Evolutionary conservation across 176 grass and related monocot genomes (phyloP).

Genomic region (Metroxylon sagu): DNA sequence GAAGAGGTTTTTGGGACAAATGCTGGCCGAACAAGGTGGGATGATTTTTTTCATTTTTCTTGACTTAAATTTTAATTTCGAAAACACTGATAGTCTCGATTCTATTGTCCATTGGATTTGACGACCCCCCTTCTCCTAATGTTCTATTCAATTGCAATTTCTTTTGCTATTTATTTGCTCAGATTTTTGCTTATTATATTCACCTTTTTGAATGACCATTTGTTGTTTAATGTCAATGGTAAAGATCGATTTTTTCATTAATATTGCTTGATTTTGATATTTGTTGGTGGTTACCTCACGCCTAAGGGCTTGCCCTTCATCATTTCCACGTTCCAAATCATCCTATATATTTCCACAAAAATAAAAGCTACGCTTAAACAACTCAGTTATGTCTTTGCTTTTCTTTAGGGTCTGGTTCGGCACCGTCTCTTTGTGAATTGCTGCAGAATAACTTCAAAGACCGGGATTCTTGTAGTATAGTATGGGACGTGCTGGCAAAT

Average conservation of each 20-base stretch:
- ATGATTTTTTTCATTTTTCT: neutral
- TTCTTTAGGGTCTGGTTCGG: constrained; percentile 49
- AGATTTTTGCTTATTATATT: too few relatives aligned
- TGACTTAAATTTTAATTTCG: too few relatives aligned
- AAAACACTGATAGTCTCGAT: too few relatives aligned
- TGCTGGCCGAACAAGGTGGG: constrained; percentile 44
- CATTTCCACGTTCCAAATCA: neutral
- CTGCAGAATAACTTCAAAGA: constrained; percentile 43
- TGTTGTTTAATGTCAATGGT: too few relatives aligned
- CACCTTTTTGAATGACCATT: too few relatives aligned
- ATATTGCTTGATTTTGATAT: too few relatives aligned
- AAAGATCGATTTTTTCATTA: too few relatives aligned
- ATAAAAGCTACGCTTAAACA: neutral
- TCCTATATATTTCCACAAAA: neutral
- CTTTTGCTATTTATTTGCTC: too few relatives aligned
- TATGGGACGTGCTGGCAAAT: constrained; percentile 79
- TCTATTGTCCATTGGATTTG: too few relatives aligned
- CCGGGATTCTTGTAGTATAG: constrained; percentile 25
- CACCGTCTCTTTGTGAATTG: constrained; percentile 41
- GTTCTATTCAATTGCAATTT: neutral
- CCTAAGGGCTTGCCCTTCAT: neutral
- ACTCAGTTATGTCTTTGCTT: constrained; percentile 15
- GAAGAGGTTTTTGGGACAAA: constrained; percentile 29
- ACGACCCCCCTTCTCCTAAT: too few relatives aligned
- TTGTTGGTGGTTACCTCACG: neutral